Evolutionary conservation across 1,139 yeast species (phyloP).

Genomic region (Taiozyma sp.): DNA sequence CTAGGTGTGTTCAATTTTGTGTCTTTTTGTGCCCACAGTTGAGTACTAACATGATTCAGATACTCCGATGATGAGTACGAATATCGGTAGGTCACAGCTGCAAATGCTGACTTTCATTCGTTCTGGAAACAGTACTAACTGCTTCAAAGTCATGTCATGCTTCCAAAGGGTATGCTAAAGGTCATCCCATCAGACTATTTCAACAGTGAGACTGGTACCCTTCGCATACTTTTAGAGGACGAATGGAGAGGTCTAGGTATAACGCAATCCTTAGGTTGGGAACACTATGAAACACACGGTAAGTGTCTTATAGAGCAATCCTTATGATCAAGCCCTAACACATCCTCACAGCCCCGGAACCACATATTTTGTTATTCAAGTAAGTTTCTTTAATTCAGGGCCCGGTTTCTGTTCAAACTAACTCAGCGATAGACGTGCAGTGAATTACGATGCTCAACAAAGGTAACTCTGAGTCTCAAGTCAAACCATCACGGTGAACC

Average conservation of each 20-base stretch:
- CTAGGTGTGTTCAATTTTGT: conserved; percentile 37
- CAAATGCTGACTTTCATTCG: conserved; percentile 14
- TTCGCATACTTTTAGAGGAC: conserved; percentile 85
- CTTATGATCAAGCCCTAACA: neutral
- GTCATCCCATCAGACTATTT: conserved; percentile 95
- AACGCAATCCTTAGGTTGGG: conserved; percentile 98
- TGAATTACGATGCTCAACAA: conserved; percentile 20
- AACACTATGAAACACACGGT: conserved; percentile 91
- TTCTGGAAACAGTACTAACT: conserved; percentile 7
- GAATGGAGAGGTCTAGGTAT: conserved; percentile 99
- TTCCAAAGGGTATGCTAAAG: conserved; percentile 93
- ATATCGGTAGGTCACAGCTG: conserved; percentile 33
- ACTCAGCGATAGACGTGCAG: conserved; percentile 18
- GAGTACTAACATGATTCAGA: conserved; percentile 28
- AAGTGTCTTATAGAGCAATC: conserved; percentile 4
- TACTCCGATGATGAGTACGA: conserved; percentile 89
- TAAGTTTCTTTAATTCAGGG: conserved; percentile 10
- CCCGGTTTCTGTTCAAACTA: neutral
- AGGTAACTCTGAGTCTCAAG: conserved; percentile 1
- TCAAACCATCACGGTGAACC: neutral
- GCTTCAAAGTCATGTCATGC: conserved; percentile 74
- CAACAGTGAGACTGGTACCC: conserved; percentile 90
- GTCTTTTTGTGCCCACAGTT: neutral
- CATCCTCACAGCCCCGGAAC: conserved; percentile 68
- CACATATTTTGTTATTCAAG: conserved; percentile 89